A percentile compares a stretch with the other conserved stretches of the same genome.
These are phyloP conservation scores for Clavispora asparagi DNA, from an alignment of 805 yeast species.

Conservation along the genomic window DNA sequence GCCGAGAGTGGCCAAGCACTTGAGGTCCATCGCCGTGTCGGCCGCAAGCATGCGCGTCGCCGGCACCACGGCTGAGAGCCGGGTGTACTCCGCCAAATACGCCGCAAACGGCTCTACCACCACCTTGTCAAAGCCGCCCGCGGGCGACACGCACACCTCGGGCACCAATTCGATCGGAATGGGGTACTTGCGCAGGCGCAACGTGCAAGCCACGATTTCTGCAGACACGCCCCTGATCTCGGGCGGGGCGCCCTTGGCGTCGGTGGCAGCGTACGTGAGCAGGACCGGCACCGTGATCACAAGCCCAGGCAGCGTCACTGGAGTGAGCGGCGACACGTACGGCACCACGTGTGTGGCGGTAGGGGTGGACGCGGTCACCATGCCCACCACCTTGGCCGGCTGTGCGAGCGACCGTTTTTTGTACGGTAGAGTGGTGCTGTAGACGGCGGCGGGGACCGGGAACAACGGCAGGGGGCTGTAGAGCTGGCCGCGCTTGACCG, in stretches of 20 bases:
- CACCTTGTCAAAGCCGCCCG: slow-evolving; percentile 18
- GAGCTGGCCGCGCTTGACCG: slow-evolving; percentile 14
- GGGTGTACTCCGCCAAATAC: slow-evolving; percentile 14
- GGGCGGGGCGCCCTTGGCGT: slow-evolving; percentile 8
- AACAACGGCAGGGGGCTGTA: slow-evolving; percentile 2
- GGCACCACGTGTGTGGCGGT: slow-evolving; percentile 9
- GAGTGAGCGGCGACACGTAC: slow-evolving; percentile 6
- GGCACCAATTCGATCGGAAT: slow-evolving; percentile 15
- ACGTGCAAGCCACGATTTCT: slow-evolving; percentile 12
- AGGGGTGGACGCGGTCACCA: slow-evolving; percentile 14
- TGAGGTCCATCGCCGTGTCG: slow-evolving; percentile 23
- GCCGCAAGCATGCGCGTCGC: slow-evolving; percentile 14
- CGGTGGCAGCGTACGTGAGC: slow-evolving; percentile 5
- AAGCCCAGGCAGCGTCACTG: slow-evolving; percentile 1
- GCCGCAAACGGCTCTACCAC: slow-evolving; percentile 18
- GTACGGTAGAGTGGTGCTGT: slow-evolving; percentile 16
- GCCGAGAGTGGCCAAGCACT: slow-evolving; percentile 19
- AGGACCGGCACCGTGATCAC: slow-evolving; percentile 2
- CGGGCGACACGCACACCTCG: slow-evolving; percentile 11
- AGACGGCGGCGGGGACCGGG: not conserved
- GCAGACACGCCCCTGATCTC: slow-evolving; percentile 12
- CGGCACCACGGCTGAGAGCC: slow-evolving; percentile 13
- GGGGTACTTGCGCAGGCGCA: slow-evolving; percentile 26
- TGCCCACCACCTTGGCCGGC: slow-evolving; percentile 19
- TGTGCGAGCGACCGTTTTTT: slow-evolving; percentile 19